Evolutionary conservation across 345 rosid species (phyloP), one percentile per base, ranked within the genome.

Genomic region (Pseudoturritis turrita): DNA sequence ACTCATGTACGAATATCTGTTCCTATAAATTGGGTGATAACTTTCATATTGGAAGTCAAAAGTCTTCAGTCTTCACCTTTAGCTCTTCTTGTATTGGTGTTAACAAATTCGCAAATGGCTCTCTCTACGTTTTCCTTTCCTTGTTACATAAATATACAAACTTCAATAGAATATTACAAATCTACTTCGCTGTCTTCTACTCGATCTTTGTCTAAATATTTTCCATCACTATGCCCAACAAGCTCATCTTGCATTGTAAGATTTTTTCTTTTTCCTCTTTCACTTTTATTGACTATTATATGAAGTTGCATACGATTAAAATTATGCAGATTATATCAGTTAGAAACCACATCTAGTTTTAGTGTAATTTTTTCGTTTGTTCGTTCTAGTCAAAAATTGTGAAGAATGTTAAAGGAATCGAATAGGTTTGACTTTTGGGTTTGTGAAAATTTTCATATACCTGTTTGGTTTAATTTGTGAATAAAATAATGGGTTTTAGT

Each of bases 91-190:
- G 17, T 43, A 33, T 33, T n/a, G 8, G 39, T 62, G 39, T 43
- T 61, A 4, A 35, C 36, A 25, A n/a, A 41, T 10, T 43, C 39
- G 79, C 37, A 33, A 8, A 33, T 33, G 37, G 37, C 37, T 33
- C 37, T 33, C 11, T 33, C 11, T 33, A 8, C 37, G 9, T 33
- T 33, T 8, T 9, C 90, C 58, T 78, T 88, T 44, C 83, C 89
- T 56, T 77, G 75, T 50, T 65, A 68, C 67, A 61, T 70, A 55
- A 81, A 14, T 76, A 56, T 63, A 7, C 35, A 45, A 26, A 22
- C 85, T 7, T 63, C 63, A 61, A 47, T 70, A 12, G 86, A 78
- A 28, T 71, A 78, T 78, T 77, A 40, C n/a, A 83, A 78, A 29
- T 47, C 62, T 45, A 31, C 28, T 59, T 36, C 65, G 73, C 22